Evolutionary conservation across 192 early-diverging fungal species (phyloP).

Genomic region (Coemansia sp.): DNA sequence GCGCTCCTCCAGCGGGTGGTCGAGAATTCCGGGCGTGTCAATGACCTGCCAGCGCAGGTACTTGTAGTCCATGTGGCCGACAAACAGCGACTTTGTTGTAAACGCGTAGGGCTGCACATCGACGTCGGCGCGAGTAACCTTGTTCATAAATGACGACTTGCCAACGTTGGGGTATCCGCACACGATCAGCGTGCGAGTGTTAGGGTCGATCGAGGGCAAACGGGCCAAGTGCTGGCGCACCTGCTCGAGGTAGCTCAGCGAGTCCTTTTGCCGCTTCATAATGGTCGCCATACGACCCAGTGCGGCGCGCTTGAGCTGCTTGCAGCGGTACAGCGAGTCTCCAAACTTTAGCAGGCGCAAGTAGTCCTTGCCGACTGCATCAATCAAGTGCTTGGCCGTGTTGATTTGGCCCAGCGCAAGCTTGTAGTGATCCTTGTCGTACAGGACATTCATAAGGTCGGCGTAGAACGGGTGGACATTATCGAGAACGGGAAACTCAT

Average conservation of each 20-base stretch:
- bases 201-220: slow-evolving; percentile 98
- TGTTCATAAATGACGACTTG: slow-evolving; percentile 98
- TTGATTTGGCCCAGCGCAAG: slow-evolving; percentile 98
- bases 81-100: slow-evolving; percentile 99
- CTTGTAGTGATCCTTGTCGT: slow-evolving; percentile 99
- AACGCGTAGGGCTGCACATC: slow-evolving; percentile 99
- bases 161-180: slow-evolving; percentile 99
- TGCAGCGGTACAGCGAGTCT: slow-evolving; percentile 98
- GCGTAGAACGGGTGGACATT: slow-evolving; percentile 99
- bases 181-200: slow-evolving; percentile 97
- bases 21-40: slow-evolving; percentile 99
- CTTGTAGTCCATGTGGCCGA: slow-evolving; percentile 99
- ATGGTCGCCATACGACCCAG: slow-evolving; percentile 99
- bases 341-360: slow-evolving; percentile 97
- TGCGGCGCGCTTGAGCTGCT: slow-evolving; percentile 98
- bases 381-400: slow-evolving; percentile 96
- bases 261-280: slow-evolving; percentile 99
- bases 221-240: slow-evolving; percentile 99
- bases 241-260: slow-evolving; percentile 95
- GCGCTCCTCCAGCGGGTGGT: slow-evolving; percentile 98
- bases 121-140: slow-evolving; percentile 97
- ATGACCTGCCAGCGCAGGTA: slow-evolving; percentile 99
- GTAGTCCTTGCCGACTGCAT: slow-evolving; percentile 98
- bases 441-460: slow-evolving; percentile 99
- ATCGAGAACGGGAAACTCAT: slow-evolving; percentile 98